These are phyloP conservation scores for Scedosporium aurantiacum DNA, from an alignment of 2,329 filamentous ascomycete species.

Conservation along the genomic window DNA sequence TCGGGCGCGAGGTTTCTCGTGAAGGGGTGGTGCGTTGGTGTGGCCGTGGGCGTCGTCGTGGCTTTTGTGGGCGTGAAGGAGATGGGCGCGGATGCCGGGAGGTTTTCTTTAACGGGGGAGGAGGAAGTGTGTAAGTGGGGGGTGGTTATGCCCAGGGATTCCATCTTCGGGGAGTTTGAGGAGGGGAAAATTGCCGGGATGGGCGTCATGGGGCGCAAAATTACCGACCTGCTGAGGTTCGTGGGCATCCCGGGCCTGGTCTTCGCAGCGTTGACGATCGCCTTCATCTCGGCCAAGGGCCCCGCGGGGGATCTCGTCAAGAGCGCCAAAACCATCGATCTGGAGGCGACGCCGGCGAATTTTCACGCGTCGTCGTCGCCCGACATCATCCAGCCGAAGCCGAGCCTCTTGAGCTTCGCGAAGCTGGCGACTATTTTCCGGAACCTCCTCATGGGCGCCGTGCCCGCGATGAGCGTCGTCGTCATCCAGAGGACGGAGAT, in stretches of 20 bases:
- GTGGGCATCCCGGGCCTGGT: not conserved
- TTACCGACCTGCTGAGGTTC: not conserved
- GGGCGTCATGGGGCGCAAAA: not conserved
- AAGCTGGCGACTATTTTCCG: not conserved
- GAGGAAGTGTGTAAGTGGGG: not conserved
- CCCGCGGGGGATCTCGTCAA: not conserved
- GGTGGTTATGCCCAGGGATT: not conserved
- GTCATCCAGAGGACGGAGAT: conserved; percentile 6
- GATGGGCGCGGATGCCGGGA: not conserved
- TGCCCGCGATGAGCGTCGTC: conserved; percentile 6
- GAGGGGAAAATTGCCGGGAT: not conserved
- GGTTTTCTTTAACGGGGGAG: not conserved
- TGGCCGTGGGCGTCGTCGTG: conserved; percentile 4
- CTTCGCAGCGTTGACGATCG: not conserved
- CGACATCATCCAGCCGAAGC: not conserved
- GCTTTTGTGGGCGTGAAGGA: conserved; percentile 5
- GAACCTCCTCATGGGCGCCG: not conserved
- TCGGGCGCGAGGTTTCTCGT: conserved; percentile 10
- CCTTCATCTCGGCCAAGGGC: not conserved
- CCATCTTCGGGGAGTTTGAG: not conserved
- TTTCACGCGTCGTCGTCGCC: not conserved
- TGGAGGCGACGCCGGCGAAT: not conserved
- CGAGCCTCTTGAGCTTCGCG: not conserved
- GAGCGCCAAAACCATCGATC: not conserved
- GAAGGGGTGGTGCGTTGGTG: conserved; percentile 9